A percentile compares a stretch with the other conserved stretches of the same genome.
Evolutionary conservation across 208 protist species (phyloP).

Genomic region (Lotmaria passim): DNA sequence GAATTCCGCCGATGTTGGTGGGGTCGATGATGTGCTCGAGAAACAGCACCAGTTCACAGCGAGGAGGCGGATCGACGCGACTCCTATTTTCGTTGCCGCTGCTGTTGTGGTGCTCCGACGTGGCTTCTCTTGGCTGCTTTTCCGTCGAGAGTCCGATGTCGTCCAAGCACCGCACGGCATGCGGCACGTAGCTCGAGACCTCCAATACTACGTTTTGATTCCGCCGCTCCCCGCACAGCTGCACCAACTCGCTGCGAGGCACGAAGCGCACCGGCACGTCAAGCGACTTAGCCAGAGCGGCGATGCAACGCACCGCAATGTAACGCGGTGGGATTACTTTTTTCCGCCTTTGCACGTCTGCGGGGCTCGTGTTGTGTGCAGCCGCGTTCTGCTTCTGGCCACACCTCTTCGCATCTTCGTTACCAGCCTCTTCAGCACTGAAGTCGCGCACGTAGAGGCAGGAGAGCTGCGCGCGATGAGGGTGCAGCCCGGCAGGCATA

Average conservation of each 20-base stretch:
- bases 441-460: constrained; percentile 82
- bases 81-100: not conserved
- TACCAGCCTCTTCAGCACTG: constrained; percentile 45
- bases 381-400: not conserved
- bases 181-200: constrained; percentile 50
- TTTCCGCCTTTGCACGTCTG: not conserved
- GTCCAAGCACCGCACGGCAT: constrained; percentile 14
- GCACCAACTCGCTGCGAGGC: constrained; percentile 64
- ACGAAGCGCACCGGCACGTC: constrained; percentile 62
- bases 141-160: constrained; percentile 2
- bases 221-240: constrained; percentile 80
- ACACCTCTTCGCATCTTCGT: not conserved
- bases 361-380: not conserved
- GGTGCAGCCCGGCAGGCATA: not conserved
- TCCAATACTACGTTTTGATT: constrained; percentile 87
- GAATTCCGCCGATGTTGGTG: constrained; percentile 74
- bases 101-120: not conserved
- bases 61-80: not conserved
- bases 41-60: constrained; percentile 42
- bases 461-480: constrained; percentile 22
- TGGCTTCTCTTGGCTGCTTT: not conserved
- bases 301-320: constrained; percentile 61
- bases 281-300: constrained; percentile 55
- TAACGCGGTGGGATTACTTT: constrained; percentile 60
- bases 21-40: constrained; percentile 84